Evolutionary conservation across 1,284 basidiomycete genomes (phyloP), one percentile per base, ranked within the genome.

Genomic region (Mycena sp.): DNA sequence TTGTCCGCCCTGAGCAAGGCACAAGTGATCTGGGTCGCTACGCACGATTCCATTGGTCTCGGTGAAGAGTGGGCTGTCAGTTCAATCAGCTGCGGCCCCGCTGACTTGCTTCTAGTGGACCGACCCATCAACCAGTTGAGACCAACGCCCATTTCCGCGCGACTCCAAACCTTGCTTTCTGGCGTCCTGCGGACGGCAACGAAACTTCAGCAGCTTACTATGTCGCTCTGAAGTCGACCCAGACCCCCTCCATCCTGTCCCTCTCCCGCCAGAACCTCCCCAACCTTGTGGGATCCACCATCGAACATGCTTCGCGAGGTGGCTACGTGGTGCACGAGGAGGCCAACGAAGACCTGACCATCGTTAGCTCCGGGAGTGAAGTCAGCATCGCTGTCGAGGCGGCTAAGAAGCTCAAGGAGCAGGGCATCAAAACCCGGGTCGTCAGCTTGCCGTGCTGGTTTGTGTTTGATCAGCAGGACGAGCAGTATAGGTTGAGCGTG

Each of bases 51-150:
- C 50, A 95, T 95, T 70, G 94, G 93, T 80, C 90, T 95, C 55
- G 93, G 94, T 69, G 96, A 98, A 80, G 96, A 98, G 63, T 65
- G 19, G 48, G 48, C 21, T 11, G 23, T 19, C n/a, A 43, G n/a
- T 3, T 26, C 26, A 11, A 35, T 48, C 16, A 37, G 6, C 23
- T 7, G n/a, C 21, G 46, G 52, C 29, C 21, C 25, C 11, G 50
- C 57, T 66, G 52, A 66, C 40, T 23, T 14, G 29, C 11, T 37
- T 30, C 14, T 28, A 66, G 64, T 72, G 96, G 96, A 48, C 96
- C 96, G 56, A 98, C 96, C 53, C 96, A 98, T 78, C 96, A 98
- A 79, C 96, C 95, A 63, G 85, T 97, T 64, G 96, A 98, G 83
- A 94, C 93, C 40, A 93, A 87, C 65, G 89, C 88, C 58, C 92